Base-by-base conservation (phyloP, 2,329 filamentous ascomycete species). In the Sphaerulina vaccinii region DNA sequence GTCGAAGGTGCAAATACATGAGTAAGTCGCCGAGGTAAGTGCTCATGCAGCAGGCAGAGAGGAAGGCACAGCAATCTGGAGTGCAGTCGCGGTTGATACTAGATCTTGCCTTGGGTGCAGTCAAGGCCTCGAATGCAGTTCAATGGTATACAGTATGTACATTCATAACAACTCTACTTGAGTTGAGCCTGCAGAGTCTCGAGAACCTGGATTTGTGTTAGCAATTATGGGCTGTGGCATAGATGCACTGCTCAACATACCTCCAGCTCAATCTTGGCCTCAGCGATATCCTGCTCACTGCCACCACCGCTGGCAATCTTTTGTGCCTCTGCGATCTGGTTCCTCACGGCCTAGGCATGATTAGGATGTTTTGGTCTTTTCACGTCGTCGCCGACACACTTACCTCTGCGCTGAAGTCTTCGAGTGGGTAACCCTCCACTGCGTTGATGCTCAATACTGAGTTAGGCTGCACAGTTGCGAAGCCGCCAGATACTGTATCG, bases 181-280 rank as follows among this genome's bases (percentile, higher is more conserved):
- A 92, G 79, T 66, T 81, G 83, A 66, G 85, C 84, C 76, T 90
- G 85, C 68, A 93, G 81, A 72, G 83, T 88, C 82, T 93, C 88
- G 65, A 93, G 80, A 68, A 92, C 86, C 87, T 91, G 60, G 15
- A 16, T 61, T 49, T 51, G 48, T 56, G 43, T 42, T 38, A 36
- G 22, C 4, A 23, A 7, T 37, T 4, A 18, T 22, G 21, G 39
- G 10, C 13, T 29, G 5, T 11, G 8, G 8, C 18, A 11, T 23
- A 38, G 29, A 72, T 66, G 70, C 67, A 59, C 29, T 11, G 65
- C 59, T 58, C 22, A 54, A 63, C 67, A 65, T 75, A 48, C 92
- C 90, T 99, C 93, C 65, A 99, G 78, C 82, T 97, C 92, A 73
- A 99, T 92, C 84, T 96, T 97, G 64, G 93, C 93, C 84, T 99